These are phyloP conservation scores for Oryza meridionalis DNA, from an alignment of 176 grass and related monocot species.

Conservation along the genomic window DNA sequence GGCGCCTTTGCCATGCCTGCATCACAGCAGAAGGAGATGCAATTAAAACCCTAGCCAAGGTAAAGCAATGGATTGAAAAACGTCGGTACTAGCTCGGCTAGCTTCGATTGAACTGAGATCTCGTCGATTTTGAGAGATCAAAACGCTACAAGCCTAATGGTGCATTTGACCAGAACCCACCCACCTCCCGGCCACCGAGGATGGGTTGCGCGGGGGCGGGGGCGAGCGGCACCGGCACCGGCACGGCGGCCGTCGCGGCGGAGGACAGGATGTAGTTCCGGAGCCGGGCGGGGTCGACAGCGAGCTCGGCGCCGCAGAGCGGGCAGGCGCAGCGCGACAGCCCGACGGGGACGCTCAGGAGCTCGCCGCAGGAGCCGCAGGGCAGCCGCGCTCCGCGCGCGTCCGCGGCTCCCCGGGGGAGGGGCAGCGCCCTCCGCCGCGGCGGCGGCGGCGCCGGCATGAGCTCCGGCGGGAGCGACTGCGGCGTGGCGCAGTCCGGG, in stretches of 20 bases:
- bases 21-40: constrained; percentile 15
- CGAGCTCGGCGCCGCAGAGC: constrained; percentile 37
- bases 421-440: constrained; percentile 15
- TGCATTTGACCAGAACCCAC: not conserved
- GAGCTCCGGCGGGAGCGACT: constrained; percentile 64
- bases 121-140: not conserved
- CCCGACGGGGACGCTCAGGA: constrained; percentile 34
- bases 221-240: not conserved
- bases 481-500: constrained; percentile 56
- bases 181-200: constrained; percentile 14
- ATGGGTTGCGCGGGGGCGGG: not conserved
- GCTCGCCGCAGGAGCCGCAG: not conserved
- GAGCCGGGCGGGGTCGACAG: constrained; percentile 29
- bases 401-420: constrained; percentile 23
- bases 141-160: not conserved
- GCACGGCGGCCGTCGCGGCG: constrained; percentile 1
- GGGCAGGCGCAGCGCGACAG: constrained; percentile 28
- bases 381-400: too few species aligned
- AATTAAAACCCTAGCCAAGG: too few species aligned
- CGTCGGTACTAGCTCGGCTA: not conserved
- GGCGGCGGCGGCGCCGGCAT: constrained; percentile 44
- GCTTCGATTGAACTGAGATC: not conserved
- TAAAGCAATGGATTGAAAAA: not conserved
- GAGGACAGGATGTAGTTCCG: constrained; percentile 34
- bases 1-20: not conserved